phyloP scores from a whole-genome alignment of 176 grass and related monocot species.

The Eleusine indica region DNA sequence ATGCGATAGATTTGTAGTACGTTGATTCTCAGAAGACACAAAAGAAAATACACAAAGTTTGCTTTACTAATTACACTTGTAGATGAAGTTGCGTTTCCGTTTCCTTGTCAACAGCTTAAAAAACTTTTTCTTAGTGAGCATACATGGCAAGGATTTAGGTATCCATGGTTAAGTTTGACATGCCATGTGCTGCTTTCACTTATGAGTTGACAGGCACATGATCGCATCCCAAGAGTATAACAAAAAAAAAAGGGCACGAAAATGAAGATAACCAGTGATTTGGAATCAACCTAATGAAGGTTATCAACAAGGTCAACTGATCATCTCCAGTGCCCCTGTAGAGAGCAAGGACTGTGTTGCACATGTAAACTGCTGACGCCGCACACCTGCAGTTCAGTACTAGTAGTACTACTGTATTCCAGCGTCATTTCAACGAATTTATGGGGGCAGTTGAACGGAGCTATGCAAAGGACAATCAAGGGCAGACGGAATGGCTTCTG shows the following conservation, averaged over 20 bases:
- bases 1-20: not conserved
- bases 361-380: not conserved
- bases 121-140: too few relatives aligned
- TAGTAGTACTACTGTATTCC: not conserved
- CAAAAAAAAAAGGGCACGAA: not conserved
- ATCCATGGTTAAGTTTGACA: too few relatives aligned
- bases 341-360: not conserved
- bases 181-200: too few relatives aligned
- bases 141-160: too few relatives aligned
- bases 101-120: too few relatives aligned
- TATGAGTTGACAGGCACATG: not conserved
- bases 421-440: not conserved
- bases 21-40: too few relatives aligned
- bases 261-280: not conserved
- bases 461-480: constrained; percentile 15
- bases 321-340: too few relatives aligned
- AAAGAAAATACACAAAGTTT: too few relatives aligned
- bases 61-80: too few relatives aligned
- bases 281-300: not conserved
- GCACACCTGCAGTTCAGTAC: constrained; percentile 7
- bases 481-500: not conserved
- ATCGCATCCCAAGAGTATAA: not conserved
- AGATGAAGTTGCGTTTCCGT: too few relatives aligned
- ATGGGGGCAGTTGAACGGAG: not conserved
- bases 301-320: not conserved